A percentile compares a stretch with the other conserved stretches of the same genome.
Conservation (phyloP, 495 filamentous ascomycete species). For the Copromyces sp. region DNA sequence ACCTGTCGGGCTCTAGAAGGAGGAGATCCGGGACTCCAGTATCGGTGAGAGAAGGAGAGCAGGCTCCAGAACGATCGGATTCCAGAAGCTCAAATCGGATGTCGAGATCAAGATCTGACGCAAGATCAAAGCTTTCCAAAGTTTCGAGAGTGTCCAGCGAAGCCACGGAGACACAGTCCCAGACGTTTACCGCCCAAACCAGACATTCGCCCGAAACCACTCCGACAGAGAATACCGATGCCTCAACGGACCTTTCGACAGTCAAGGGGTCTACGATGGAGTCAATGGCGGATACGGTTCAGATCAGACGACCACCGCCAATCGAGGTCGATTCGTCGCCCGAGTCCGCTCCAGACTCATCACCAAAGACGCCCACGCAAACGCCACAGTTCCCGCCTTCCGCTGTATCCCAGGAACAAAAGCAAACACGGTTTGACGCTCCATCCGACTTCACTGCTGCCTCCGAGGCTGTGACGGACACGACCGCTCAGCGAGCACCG, state of each 20-base stretch:
- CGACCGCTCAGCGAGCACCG: conserved; percentile 1
- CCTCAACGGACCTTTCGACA: background rate
- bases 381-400: conserved; percentile 39
- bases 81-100: conserved; percentile 30
- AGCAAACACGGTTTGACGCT: conserved; percentile 17
- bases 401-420: conserved; percentile 23
- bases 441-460: conserved; percentile 30
- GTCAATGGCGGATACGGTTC: conserved; percentile 1
- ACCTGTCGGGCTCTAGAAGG: conserved; percentile 35
- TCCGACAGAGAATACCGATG: background rate
- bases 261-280: conserved; percentile 14
- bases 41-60: conserved; percentile 24
- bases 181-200: conserved; percentile 3
- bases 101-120: conserved; percentile 32
- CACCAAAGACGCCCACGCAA: conserved; percentile 47
- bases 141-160: conserved; percentile 40
- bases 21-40: conserved; percentile 26
- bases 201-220: background rate
- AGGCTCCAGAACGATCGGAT: conserved; percentile 17
- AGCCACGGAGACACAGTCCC: conserved; percentile 19
- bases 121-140: conserved; percentile 34
- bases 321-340: conserved; percentile 34
- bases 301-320: conserved; percentile 12
- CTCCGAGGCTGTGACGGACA: conserved; percentile 20
- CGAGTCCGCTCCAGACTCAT: conserved; percentile 41